A percentile compares a stretch with the other conserved stretches of the same genome.
phyloP scores from a whole-genome alignment of 108 stramenopile genomes.

The Mediolabrus comicus region DNA sequence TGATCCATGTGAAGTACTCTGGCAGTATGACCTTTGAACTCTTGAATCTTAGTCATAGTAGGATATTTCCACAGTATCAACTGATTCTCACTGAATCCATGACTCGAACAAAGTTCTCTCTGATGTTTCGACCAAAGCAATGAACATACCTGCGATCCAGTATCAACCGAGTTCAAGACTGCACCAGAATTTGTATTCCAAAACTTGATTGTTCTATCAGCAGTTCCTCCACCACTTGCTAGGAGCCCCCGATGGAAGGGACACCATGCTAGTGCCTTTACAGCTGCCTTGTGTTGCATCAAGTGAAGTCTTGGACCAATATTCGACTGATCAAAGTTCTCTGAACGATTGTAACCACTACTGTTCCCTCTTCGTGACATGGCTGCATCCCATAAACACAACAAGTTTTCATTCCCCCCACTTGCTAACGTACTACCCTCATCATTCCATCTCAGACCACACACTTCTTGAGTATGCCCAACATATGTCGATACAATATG shows the following conservation, averaged over 20 bases:
- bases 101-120: slow-evolving; percentile 93
- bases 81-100: slow-evolving; percentile 96
- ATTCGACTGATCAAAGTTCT: slow-evolving; percentile 13
- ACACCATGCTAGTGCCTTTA: slow-evolving; percentile 99
- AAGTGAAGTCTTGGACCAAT: slow-evolving; percentile 67
- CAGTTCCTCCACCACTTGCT: slow-evolving; percentile 98
- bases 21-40: slow-evolving; percentile 84
- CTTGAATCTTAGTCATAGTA: slow-evolving; percentile 84
- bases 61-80: slow-evolving; percentile 97
- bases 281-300: slow-evolving; percentile 96
- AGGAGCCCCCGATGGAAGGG: slow-evolving; percentile 96
- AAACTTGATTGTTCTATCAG: slow-evolving; percentile 99
- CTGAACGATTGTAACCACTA: background rate
- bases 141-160: slow-evolving; percentile 96
- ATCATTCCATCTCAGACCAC: slow-evolving; percentile 95
- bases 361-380: slow-evolving; percentile 24
- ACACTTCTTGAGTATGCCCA: slow-evolving; percentile 93
- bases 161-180: slow-evolving; percentile 94
- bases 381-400: slow-evolving; percentile 95
- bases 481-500: slow-evolving; percentile 83
- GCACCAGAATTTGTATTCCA: slow-evolving; percentile 96
- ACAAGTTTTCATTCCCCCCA: slow-evolving; percentile 97
- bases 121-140: slow-evolving; percentile 93
- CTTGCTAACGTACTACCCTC: slow-evolving; percentile 94
- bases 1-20: slow-evolving; percentile 83